Evolutionary conservation across 2,329 filamentous ascomycete genomes (phyloP), one percentile per base, ranked within the genome.

Genomic region (Chaetomiaceae sp.): DNA sequence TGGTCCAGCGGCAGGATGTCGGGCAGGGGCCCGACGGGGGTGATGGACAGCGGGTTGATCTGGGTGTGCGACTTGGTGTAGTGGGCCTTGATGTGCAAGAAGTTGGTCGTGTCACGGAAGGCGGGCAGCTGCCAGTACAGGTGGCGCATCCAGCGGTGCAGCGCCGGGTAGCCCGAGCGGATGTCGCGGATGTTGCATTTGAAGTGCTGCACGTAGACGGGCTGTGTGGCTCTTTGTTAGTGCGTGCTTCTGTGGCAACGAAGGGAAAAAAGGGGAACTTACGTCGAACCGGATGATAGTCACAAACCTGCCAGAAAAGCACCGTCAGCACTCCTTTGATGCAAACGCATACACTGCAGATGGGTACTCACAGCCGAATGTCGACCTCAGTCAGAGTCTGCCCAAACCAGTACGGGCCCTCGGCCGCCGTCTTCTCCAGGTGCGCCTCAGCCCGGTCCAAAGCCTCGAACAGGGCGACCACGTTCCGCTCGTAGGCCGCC

Each of bases 11-110:
- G 78, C 67, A 96, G 59, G 52, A 98, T 84, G 68, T 94, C 77
- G 32, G 90, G 90, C 60, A 88, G 58, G 5, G 93, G 91, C 0
- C 91, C 91, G 14, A 95, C 62, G 1, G 91, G 90, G 19, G 88
- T 91, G 61, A 98, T 95, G 32, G 74, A 71, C 40, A 71, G 65
- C 14, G 80, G 81, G 65, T 85, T 85, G 62, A 85, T 83, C 68
- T 84, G 75, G 9, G 72, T 73, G 59, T 81, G 77, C 55, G 75
- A 80, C 57, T 73, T 70, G 50, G 78, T 79, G 63, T 79, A 80
- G 63, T 83, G 80, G 65, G 72, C 84, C 78, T 95, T 96, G 71
- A 97, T 97, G 69, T 98, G 93, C 65, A 94, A 79, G 64, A 95
- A 95, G 65, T 96, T 79, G 18, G 90, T 95, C 51, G 89, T 93